A percentile compares a stretch with the other conserved stretches of the same genome.
Conservation (phyloP, 176 grass and related monocot genomes). For the Juncus inflexus region DNA sequence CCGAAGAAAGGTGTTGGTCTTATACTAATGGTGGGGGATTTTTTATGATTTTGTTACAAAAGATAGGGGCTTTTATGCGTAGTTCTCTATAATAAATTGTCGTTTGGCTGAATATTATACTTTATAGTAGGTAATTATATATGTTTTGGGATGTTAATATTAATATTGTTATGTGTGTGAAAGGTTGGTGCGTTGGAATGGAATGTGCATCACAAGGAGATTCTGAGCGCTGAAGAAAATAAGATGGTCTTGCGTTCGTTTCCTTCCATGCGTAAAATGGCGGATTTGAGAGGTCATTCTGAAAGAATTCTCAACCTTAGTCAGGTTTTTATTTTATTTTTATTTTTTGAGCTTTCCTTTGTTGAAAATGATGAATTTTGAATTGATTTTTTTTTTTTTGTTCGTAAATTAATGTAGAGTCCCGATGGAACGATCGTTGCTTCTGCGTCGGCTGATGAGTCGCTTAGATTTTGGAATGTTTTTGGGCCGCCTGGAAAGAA, state of each 20-base stretch:
- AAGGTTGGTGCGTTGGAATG: conserved; percentile 42
- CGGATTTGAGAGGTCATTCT: conserved; percentile 31
- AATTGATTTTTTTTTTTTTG: neutral
- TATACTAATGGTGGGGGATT: neutral
- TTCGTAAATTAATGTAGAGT: conserved; percentile 25
- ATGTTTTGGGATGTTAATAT: too few species aligned
- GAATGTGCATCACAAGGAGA: conserved; percentile 44
- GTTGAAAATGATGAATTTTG: neutral
- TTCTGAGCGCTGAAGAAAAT: conserved; percentile 31
- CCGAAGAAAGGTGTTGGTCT: too few species aligned
- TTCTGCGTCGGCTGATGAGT: conserved; percentile 40
- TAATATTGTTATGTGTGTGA: neutral
- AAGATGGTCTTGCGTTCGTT: conserved; percentile 32
- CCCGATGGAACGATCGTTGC: conserved; percentile 36
- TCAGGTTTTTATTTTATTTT: conserved; percentile 27
- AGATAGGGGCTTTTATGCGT: too few species aligned
- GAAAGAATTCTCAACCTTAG: conserved; percentile 34
- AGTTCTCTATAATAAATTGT: too few species aligned
- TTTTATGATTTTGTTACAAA: too few species aligned
- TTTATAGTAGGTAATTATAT: too few species aligned
- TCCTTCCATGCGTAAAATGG: conserved; percentile 40
- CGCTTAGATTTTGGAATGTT: conserved; percentile 39
- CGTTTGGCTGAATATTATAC: too few species aligned
- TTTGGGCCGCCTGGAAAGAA: conserved; percentile 12
- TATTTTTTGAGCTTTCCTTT: neutral